Percentiles rank a stretch among this genome's conserved stretches.
Evolutionary conservation across 1,284 basidiomycete genomes (phyloP).

Genomic region (Cronartium quercuum): DNA sequence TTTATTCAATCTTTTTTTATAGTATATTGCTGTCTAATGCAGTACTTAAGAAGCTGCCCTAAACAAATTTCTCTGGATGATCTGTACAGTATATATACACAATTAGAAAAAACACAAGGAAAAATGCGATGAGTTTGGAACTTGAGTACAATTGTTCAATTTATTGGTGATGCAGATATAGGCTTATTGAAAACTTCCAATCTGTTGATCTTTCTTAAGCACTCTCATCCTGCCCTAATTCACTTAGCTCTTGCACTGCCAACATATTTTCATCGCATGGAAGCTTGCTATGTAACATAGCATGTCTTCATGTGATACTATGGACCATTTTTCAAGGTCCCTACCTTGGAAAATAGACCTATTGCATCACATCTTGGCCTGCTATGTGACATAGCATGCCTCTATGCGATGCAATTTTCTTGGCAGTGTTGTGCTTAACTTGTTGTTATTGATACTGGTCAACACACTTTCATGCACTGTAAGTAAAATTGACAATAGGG

Average conservation of each 20-base stretch:
- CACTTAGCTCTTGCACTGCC: no score
- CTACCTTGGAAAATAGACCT: no score
- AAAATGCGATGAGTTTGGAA: constrained; percentile 90
- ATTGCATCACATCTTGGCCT: no score
- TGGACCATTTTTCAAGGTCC: no score
- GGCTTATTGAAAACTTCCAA: constrained; percentile 58
- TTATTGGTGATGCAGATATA: constrained; percentile 92
- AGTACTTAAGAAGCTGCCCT: background rate
- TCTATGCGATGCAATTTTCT: no score
- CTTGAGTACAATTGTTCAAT: constrained; percentile 96
- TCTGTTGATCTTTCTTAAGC: background rate
- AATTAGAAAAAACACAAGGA: constrained; percentile 77
- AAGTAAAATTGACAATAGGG: no score
- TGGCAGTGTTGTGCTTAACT: no score
- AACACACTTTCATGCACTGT: no score
- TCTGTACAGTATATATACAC: constrained; percentile 24
- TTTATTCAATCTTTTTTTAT: constrained; percentile 53
- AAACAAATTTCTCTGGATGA: background rate
- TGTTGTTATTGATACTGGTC: no score
- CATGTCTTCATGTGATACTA: background rate
- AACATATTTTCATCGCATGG: background rate
- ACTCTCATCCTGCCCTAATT: background rate
- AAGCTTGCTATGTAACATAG: background rate
- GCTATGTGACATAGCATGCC: no score
- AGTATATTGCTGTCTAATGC: no score